phyloP scores from a whole-genome alignment of 306 rosid species.

The Dalbergia cultrata region DNA sequence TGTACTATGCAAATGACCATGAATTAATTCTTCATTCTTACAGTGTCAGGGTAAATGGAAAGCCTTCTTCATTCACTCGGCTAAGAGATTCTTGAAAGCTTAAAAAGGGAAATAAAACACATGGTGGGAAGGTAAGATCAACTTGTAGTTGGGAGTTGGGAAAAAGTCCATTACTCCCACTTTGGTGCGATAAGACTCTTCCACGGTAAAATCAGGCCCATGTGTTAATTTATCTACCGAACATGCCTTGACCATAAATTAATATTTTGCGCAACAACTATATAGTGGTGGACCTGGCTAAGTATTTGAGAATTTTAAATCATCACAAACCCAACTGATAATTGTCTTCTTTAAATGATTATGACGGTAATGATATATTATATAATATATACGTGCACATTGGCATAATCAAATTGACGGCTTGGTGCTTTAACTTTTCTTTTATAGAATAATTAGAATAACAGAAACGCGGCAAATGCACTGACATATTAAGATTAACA shows the following conservation, averaged over 20 bases:
- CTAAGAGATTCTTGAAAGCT: not conserved
- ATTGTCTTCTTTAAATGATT: not conserved
- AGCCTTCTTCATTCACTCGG: no score
- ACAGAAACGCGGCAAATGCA: not conserved
- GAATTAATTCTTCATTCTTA: no score
- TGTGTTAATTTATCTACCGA: no score
- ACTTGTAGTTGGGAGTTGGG: not conserved
- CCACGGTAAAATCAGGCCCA: not conserved
- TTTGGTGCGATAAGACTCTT: no score
- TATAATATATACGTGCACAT: not conserved
- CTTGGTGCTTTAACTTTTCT: slow-evolving; percentile 10
- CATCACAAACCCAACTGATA: not conserved
- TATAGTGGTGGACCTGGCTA: not conserved
- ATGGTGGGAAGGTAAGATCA: not conserved
- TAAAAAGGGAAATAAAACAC: no score
- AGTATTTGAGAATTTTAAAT: slow-evolving; percentile 6
- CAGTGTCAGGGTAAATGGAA: no score
- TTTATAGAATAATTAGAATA: not conserved
- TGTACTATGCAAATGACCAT: no score
- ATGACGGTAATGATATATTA: not conserved
- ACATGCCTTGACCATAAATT: no score
- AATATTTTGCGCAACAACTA: not conserved
- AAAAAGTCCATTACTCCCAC: no score
- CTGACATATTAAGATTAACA: not conserved
- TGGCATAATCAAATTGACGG: slow-evolving; percentile 18